Base-by-base conservation (phyloP, 352 stramenopile genomes). In the Phytophthora aleatoria region DNA sequence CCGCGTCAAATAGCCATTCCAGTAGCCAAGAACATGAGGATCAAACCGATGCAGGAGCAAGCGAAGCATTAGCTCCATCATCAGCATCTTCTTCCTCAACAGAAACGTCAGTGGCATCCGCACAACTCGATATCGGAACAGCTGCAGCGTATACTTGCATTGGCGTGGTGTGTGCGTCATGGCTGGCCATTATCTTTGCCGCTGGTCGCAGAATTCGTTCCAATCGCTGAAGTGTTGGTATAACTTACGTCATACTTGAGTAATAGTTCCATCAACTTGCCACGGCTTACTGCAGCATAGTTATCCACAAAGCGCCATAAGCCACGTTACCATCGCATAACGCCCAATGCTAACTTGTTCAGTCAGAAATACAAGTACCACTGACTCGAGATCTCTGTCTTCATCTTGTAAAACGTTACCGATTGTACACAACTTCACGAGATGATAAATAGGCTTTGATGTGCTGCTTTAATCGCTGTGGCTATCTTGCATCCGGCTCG, bases 111-210 rank as follows among this genome's bases (percentile, higher is more conserved):
- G 45, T 69, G 24, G 41, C 53, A 20, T 56, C 64, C 4, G 20
- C 57, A 15, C 42, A 41, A 4, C 36, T 59, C 35, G 61, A 41
- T 49, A 74, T 81, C 48, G 64, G 58, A 15, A 51, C 62, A n/a
- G 56, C 67, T 0, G 67, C 68, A 24, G 83, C 71, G 20, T 87
- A 89, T 56, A 63, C 68, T 1, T 92, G 81, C 61, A 90, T 92
- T 54, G 67, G 48, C 1, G 54, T 82, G 13, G 77, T 92, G 13
- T 70, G 59, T 39, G 38, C 65, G 15, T 77, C 78, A 7, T 87
- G 82, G 79, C 26, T 66, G 0, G 67, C 56, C 62, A 83, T 92
- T 50, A 57, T 83, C 62, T 80, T 86, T 75, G 78, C 84, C 31
- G 77, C 73, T 36, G 47, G 76, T 48, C 74, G 79, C 5, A 72